These are phyloP conservation scores for Drechslerella dactyloides DNA, from an alignment of 2,329 filamentous ascomycete genomes.

Conservation along the genomic window DNA sequence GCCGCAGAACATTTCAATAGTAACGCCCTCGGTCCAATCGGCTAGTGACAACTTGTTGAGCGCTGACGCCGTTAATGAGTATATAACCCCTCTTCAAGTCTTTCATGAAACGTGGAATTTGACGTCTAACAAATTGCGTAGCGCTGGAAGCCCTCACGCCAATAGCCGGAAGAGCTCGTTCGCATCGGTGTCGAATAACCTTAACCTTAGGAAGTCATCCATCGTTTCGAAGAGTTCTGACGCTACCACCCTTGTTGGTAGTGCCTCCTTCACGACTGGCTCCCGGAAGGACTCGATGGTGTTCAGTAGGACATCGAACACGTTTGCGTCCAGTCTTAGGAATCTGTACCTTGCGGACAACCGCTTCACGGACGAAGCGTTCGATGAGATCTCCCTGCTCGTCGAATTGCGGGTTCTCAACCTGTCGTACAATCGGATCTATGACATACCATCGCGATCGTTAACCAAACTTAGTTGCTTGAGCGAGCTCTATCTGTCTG, in stretches of 20 bases:
- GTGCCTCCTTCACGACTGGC: slow-evolving; percentile 63
- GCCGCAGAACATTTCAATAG: slow-evolving; percentile 61
- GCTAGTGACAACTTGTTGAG: slow-evolving; percentile 54
- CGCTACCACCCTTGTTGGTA: slow-evolving; percentile 70
- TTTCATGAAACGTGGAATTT: slow-evolving; percentile 72
- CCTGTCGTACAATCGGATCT: slow-evolving; percentile 91
- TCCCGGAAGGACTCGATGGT: slow-evolving; percentile 86
- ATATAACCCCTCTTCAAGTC: slow-evolving; percentile 20
- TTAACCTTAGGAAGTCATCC: slow-evolving; percentile 59
- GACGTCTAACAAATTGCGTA: slow-evolving; percentile 73
- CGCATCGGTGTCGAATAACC: slow-evolving; percentile 64
- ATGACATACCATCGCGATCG: slow-evolving; percentile 86
- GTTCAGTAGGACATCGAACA: slow-evolving; percentile 78
- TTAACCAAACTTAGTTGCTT: slow-evolving; percentile 89
- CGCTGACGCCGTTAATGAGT: slow-evolving; percentile 54
- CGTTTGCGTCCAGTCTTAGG: slow-evolving; percentile 83
- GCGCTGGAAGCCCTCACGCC: slow-evolving; percentile 72
- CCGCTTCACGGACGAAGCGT: slow-evolving; percentile 89
- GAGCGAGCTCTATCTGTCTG: slow-evolving; percentile 89
- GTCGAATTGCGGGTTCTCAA: slow-evolving; percentile 87
- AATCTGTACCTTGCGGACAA: slow-evolving; percentile 93
- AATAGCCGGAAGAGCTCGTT: slow-evolving; percentile 78
- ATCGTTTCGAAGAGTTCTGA: slow-evolving; percentile 85
- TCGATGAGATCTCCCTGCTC: slow-evolving; percentile 84
- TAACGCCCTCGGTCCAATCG: slow-evolving; percentile 65